Evolutionary conservation across 148 eudicot genomes (phyloP).

Genomic region (Diospyros kaki): DNA sequence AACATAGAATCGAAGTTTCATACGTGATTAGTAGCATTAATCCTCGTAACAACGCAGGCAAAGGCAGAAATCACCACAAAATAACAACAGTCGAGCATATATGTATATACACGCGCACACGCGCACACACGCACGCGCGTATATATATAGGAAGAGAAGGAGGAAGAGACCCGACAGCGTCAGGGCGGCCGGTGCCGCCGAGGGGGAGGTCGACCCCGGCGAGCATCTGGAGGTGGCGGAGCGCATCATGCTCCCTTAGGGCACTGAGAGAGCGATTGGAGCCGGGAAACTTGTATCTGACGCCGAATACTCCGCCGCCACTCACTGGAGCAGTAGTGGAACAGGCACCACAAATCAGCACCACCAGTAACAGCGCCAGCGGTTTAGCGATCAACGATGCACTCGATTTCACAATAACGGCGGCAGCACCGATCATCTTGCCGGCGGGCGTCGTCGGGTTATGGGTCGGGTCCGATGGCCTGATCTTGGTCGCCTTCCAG

Average conservation of each 20-base stretch:
- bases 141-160: background rate
- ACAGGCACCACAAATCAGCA: too few relatives aligned
- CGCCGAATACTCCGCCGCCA: conserved; percentile 47
- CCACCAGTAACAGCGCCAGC: too few relatives aligned
- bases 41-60: background rate
- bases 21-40: background rate
- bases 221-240: conserved; percentile 64
- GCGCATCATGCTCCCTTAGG: conserved; percentile 61
- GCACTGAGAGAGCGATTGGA: conserved; percentile 51
- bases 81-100: background rate
- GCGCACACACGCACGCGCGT: background rate
- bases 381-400: too few relatives aligned
- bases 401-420: too few relatives aligned
- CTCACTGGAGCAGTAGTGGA: background rate
- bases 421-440: too few relatives aligned
- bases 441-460: too few relatives aligned
- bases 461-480: too few relatives aligned
- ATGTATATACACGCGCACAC: background rate
- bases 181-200: conserved; percentile 91
- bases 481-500: too few relatives aligned
- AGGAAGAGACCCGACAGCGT: conserved; percentile 56
- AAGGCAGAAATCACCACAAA: conserved; percentile 1
- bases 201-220: conserved; percentile 79
- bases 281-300: conserved; percentile 70
- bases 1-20: background rate